phyloP scores from a whole-genome alignment of 306 rosid genomes.

The Cucurbita moschata region DNA sequence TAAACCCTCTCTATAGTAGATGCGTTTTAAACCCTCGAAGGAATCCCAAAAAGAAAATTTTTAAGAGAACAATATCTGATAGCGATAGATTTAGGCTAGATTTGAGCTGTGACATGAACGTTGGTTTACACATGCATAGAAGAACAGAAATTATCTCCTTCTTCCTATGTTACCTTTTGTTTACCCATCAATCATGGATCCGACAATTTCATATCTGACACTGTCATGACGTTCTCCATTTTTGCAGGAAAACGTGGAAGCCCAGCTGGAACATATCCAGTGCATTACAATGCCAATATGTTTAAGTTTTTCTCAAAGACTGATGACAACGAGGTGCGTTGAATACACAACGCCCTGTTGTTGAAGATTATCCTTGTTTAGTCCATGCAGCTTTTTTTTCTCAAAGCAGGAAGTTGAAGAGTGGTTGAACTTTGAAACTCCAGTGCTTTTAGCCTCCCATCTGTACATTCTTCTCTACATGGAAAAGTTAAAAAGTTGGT shows the following conservation, averaged over 20 bases:
- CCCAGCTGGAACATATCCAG: not conserved
- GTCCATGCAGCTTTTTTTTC: not conserved
- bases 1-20: too few species aligned
- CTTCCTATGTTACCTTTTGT: not conserved
- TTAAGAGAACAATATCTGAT: too few species aligned
- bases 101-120: not conserved
- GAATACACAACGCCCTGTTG: not conserved
- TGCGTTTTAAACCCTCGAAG: too few species aligned
- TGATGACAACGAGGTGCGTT: not conserved
- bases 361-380: not conserved
- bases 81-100: too few species aligned
- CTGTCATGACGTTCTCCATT: not conserved
- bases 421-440: slow-evolving; percentile 2
- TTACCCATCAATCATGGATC: not conserved
- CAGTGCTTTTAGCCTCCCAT: not conserved
- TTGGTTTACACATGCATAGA: too few species aligned
- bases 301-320: not conserved
- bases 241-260: not conserved
- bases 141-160: not conserved
- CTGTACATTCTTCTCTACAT: not conserved
- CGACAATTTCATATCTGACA: not conserved
- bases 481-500: not conserved
- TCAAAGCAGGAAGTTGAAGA: not conserved
- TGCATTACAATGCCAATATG: not conserved
- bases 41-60: too few species aligned